Base-by-base conservation (phyloP, 176 grass and related monocot genomes). In the Eleusine indica region DNA sequence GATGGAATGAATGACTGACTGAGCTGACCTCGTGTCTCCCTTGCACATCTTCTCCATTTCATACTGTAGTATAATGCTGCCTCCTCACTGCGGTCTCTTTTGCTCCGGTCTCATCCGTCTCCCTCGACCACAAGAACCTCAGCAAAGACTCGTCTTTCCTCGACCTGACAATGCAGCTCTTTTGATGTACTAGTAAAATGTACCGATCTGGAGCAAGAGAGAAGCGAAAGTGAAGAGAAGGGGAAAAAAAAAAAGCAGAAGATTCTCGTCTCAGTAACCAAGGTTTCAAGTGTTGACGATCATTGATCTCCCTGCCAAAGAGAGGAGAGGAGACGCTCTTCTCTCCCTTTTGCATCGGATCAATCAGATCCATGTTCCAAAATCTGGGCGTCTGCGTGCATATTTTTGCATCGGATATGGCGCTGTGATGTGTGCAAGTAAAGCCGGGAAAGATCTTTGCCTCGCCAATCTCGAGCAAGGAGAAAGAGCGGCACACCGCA, bases 341-440 rank as follows among this genome's bases (percentile, higher is more conserved):
- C 9, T 10, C 32, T 8, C 17, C 48, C 75, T 61, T 86, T 78
- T 80, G 65, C 75, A 83, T 83, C 71, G 74, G 84, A 90, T 90
- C 74, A 56, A 56, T 75, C 70, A 76, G 43, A 81, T 78, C 80
- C 79, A 66, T 61, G 61, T 40, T 89, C 70, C 87, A 74, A 76
- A 70, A 47, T 22, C 46, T 16, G 0, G 41, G 15, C 15, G 4
- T 17, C 32, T 37, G 29, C 28, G 17, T 38, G 15, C 6, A 30
- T 14, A 15, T 17, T 15, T 21, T 42, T 77, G 57, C 83, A 66
- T 82, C 49, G 72, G 83, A 73, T 82, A 68, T 78, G 28, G 17
- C 69, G 15, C n/a, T 19, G 77, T 37, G 48, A 35, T 30, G 13
- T 25, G 5, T 10, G 68, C 79, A 71, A 18, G 41, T 47, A 89